These are phyloP conservation scores for Pichia heedii DNA, from an alignment of 805 yeast species.

Conservation along the genomic window DNA sequence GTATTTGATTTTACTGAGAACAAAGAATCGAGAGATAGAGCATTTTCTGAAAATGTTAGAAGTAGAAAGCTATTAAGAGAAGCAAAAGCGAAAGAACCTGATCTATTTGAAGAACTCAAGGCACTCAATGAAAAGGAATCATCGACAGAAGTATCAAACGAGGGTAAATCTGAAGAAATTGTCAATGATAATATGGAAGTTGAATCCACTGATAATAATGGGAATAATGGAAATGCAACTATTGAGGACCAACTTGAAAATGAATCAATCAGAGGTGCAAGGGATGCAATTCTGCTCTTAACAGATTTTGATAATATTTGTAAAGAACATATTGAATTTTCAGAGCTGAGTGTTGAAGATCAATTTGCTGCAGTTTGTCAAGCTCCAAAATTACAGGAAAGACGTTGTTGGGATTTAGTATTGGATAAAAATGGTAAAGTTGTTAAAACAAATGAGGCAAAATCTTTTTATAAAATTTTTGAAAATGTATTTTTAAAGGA, in stretches of 20 bases:
- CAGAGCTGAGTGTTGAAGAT: constrained; percentile 4
- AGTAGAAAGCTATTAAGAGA: constrained; percentile 13
- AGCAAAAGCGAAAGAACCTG: constrained; percentile 2
- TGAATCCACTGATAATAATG: neutral
- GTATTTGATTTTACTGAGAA: constrained; percentile 30
- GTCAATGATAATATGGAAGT: constrained; percentile 1
- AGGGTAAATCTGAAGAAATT: neutral
- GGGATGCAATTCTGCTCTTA: constrained; percentile 4
- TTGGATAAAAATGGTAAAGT: constrained; percentile 2
- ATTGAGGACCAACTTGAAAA: neutral
- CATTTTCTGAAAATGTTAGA: constrained; percentile 9
- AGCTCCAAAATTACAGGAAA: constrained; percentile 9
- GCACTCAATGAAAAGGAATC: neutral
- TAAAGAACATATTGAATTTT: constrained; percentile 6
- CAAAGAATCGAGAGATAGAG: constrained; percentile 16
- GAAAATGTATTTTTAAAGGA: neutral
- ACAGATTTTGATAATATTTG: constrained; percentile 7
- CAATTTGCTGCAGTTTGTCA: constrained; percentile 5
- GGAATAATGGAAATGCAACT: neutral
- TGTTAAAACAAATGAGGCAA: constrained; percentile 5
- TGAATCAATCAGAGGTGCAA: constrained; percentile 6
- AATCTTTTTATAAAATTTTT: neutral
- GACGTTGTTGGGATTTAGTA: constrained; percentile 12
- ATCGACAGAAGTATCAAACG: neutral
- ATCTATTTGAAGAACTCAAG: neutral